phyloP scores from a whole-genome alignment of 2,329 filamentous ascomycete species.

The Phialophora macrospora region DNA sequence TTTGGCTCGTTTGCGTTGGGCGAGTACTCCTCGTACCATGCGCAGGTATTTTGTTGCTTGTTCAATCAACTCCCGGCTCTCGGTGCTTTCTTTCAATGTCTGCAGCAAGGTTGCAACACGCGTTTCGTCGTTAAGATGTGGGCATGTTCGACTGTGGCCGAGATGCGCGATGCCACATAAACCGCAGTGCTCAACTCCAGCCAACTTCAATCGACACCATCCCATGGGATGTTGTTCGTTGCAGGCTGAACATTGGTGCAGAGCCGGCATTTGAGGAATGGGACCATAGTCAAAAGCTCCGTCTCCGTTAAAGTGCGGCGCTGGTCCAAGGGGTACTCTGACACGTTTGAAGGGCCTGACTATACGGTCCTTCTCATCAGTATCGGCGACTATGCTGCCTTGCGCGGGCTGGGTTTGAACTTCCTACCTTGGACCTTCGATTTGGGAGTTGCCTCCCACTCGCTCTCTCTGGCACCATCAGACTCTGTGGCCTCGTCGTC shows the following conservation, averaged over 20 bases:
- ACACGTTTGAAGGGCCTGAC: conserved; percentile 49
- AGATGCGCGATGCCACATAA: conserved; percentile 68
- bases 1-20: conserved; percentile 55
- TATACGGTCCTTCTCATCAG: conserved; percentile 29
- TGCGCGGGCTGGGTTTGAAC: conserved; percentile 4
- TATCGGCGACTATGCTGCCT: conserved; percentile 20
- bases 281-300: conserved; percentile 29
- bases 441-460: conserved; percentile 33
- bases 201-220: conserved; percentile 64
- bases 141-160: conserved; percentile 62
- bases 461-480: conserved; percentile 39
- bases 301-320: conserved; percentile 39
- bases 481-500: conserved; percentile 43
- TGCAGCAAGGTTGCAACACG: conserved; percentile 69
- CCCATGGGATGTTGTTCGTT: conserved; percentile 59
- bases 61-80: conserved; percentile 59
- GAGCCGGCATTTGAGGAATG: conserved; percentile 30
- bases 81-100: conserved; percentile 63
- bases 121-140: conserved; percentile 65
- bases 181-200: conserved; percentile 65
- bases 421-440: conserved; percentile 33
- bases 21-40: conserved; percentile 61
- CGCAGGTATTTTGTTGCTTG: conserved; percentile 62
- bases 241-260: conserved; percentile 59
- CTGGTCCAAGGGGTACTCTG: conserved; percentile 38